phyloP scores from a whole-genome alignment of 208 protist genomes.

The Trypanosoma platydactyli region DNA sequence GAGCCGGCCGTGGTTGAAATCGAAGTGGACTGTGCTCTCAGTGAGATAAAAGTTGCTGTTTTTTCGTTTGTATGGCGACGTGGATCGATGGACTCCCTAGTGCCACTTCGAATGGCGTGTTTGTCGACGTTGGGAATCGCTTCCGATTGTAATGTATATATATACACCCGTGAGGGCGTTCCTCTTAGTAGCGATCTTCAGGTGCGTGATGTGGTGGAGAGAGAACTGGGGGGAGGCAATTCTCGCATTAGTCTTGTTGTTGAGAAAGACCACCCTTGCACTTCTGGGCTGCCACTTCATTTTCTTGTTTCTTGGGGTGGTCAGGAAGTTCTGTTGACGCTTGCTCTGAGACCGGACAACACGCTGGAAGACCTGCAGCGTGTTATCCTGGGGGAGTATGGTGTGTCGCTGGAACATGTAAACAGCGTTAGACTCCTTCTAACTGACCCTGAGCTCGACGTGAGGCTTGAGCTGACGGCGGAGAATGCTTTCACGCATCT shows the following conservation, averaged over 20 bases:
- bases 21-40: slow-evolving; percentile 21
- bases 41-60: background rate
- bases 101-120: slow-evolving; percentile 11
- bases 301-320: slow-evolving; percentile 39
- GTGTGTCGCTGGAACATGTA: background rate
- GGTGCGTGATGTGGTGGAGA: slow-evolving; percentile 7
- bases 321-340: slow-evolving; percentile 34
- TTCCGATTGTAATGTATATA: slow-evolving; percentile 4
- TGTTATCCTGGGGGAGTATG: slow-evolving; percentile 36
- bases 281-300: slow-evolving; percentile 29
- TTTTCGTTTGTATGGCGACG: slow-evolving; percentile 24
- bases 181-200: slow-evolving; percentile 14
- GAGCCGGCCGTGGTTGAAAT: background rate
- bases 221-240: background rate
- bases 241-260: slow-evolving; percentile 14
- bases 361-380: slow-evolving; percentile 40
- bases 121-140: slow-evolving; percentile 8
- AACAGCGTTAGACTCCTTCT: slow-evolving; percentile 26
- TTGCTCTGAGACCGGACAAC: slow-evolving; percentile 30
- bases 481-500: slow-evolving; percentile 13
- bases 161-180: slow-evolving; percentile 16
- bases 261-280: slow-evolving; percentile 17
- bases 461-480: slow-evolving; percentile 3
- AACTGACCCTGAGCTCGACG: background rate
- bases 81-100: background rate